Conservation (phyloP, 805 yeast genomes). For the Schwanniomyces pseudopolymorphus region DNA sequence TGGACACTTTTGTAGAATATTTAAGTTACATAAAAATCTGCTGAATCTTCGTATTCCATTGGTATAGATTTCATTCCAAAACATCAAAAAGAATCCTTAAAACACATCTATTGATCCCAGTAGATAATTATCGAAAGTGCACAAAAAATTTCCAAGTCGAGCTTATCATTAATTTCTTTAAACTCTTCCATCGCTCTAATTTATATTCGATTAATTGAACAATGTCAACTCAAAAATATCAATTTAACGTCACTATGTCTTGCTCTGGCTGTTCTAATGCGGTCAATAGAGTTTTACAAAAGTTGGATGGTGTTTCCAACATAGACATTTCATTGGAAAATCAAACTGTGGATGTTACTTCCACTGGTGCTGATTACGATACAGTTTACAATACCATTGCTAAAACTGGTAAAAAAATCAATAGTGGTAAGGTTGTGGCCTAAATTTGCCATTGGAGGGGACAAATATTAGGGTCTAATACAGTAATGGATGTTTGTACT, state of each 20-base stretch:
- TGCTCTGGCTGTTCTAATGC: conserved; percentile 91
- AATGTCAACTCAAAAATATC: conserved; percentile 61
- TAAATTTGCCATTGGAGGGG: neutral
- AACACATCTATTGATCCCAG: too few species aligned
- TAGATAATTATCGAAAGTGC: neutral
- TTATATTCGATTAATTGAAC: conserved; percentile 1
- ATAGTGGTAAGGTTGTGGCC: conserved; percentile 51
- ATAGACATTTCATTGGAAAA: conserved; percentile 73
- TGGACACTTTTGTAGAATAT: too few species aligned
- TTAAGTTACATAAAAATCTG: neutral
- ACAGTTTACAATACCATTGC: conserved; percentile 76
- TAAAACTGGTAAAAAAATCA: conserved; percentile 88
- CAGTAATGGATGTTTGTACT: neutral
- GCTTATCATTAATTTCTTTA: neutral
- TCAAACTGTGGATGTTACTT: conserved; percentile 78
- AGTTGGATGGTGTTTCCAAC: conserved; percentile 70
- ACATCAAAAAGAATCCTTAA: too few species aligned
- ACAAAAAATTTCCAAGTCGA: neutral
- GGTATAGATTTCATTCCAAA: too few species aligned
- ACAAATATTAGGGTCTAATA: too few species aligned
- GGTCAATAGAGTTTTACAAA: conserved; percentile 70
- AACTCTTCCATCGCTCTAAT: neutral
- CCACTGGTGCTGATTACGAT: conserved; percentile 63
- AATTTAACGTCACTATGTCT: conserved; percentile 79
- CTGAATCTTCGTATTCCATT: too few species aligned